phyloP scores from a whole-genome alignment of 2,329 filamentous ascomycete genomes.

The Arthrobotrys sinensis region DNA sequence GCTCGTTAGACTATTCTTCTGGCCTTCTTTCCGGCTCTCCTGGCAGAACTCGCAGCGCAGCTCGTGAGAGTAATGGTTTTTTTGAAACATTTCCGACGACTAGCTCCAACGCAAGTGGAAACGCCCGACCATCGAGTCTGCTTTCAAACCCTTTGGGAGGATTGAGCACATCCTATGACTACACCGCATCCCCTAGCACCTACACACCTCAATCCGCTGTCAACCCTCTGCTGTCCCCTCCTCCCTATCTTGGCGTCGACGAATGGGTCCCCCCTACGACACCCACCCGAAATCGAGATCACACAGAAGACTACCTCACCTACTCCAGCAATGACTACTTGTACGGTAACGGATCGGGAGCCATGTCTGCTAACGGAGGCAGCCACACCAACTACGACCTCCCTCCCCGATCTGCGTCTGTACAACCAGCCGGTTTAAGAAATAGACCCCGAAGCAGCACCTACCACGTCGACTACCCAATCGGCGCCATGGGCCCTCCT shows the following conservation, averaged over 20 bases:
- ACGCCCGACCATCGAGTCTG: constrained; percentile 48
- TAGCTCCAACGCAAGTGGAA: constrained; percentile 50
- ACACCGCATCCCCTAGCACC: constrained; percentile 44
- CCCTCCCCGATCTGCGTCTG: constrained; percentile 55
- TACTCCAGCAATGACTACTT: constrained; percentile 49
- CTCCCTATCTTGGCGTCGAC: constrained; percentile 55
- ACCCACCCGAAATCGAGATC: constrained; percentile 48
- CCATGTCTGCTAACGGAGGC: constrained; percentile 39
- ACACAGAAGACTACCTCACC: constrained; percentile 37
- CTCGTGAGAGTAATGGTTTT: constrained; percentile 52
- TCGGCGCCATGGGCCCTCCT: constrained; percentile 54
- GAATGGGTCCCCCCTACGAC: constrained; percentile 56
- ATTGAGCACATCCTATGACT: constrained; percentile 54
- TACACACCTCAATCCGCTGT: constrained; percentile 52
- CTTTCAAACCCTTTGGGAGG: constrained; percentile 54
- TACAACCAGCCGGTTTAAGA: constrained; percentile 56
- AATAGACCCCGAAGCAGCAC: constrained; percentile 60
- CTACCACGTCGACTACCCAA: constrained; percentile 49
- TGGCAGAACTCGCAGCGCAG: constrained; percentile 41
- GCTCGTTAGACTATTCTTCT: constrained; percentile 57
- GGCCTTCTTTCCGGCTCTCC: constrained; percentile 57
- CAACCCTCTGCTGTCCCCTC: constrained; percentile 50
- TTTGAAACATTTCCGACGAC: constrained; percentile 56
- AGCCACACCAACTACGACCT: constrained; percentile 53
- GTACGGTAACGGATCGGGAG: constrained; percentile 51